phyloP scores from a whole-genome alignment of 2,329 filamentous ascomycete genomes.

The Plenodomus biglobosus region DNA sequence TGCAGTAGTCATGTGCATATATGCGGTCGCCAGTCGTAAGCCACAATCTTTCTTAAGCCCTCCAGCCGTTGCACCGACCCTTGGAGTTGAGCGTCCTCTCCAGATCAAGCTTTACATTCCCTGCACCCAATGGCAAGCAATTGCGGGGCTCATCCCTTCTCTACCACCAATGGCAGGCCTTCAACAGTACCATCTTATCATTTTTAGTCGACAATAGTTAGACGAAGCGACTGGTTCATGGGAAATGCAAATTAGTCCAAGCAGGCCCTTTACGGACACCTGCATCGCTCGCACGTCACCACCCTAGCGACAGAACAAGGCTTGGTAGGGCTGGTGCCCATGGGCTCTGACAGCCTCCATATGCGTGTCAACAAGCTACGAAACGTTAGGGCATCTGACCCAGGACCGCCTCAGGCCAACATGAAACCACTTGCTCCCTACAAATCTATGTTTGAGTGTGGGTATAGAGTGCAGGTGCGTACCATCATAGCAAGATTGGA shows the following conservation, averaged over 20 bases:
- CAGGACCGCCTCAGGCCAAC: not conserved
- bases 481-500: not conserved
- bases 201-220: constrained; percentile 12
- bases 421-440: not conserved
- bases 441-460: not conserved
- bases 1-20: constrained; percentile 30
- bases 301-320: constrained; percentile 17
- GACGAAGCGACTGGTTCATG: constrained; percentile 13
- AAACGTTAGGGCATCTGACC: not conserved
- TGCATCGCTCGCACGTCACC: constrained; percentile 26
- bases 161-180: constrained; percentile 15
- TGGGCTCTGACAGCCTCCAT: constrained; percentile 1
- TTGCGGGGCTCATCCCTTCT: constrained; percentile 16
- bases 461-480: not conserved
- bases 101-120: constrained; percentile 28
- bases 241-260: constrained; percentile 15
- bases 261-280: constrained; percentile 24
- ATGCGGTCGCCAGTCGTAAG: constrained; percentile 16
- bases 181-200: constrained; percentile 17
- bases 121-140: constrained; percentile 28
- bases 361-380: constrained; percentile 1
- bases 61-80: constrained; percentile 23
- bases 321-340: constrained; percentile 18
- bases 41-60: constrained; percentile 23
- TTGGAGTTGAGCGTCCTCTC: constrained; percentile 24